Conservation (phyloP, 345 rosid species). For the Populus deltoides region DNA sequence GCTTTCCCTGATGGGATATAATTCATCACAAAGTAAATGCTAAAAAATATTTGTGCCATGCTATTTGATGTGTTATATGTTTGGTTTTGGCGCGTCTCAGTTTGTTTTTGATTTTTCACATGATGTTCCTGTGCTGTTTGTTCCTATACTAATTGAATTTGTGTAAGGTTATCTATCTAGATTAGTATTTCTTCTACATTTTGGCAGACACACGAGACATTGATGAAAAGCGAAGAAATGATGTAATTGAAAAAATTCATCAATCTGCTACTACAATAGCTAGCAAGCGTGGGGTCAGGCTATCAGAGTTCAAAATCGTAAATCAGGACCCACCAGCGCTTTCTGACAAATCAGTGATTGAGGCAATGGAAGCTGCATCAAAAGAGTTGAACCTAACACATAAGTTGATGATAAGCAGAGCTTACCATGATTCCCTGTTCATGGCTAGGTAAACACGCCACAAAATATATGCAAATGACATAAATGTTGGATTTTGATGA, state of each 20-base stretch:
- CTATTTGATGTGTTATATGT: neutral
- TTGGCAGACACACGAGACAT: constrained; percentile 79
- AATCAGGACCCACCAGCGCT: constrained; percentile 96
- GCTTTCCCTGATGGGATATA: neutral
- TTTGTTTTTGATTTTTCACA: neutral
- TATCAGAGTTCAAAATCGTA: constrained; percentile 74
- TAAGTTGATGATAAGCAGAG: constrained; percentile 90
- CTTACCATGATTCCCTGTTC: constrained; percentile 92
- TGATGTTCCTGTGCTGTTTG: too few species aligned
- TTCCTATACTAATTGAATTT: too few species aligned
- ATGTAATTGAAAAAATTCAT: constrained; percentile 66
- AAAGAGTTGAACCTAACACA: constrained; percentile 66
- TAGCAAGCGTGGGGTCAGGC: constrained; percentile 51
- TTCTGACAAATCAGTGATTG: constrained; percentile 58
- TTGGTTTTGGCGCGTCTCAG: neutral
- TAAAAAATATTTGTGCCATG: neutral
- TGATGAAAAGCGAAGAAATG: constrained; percentile 75
- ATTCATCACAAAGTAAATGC: neutral
- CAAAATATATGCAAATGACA: neutral
- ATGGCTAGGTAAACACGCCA: constrained; percentile 72
- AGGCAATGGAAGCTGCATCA: constrained; percentile 67
- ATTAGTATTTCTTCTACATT: neutral
- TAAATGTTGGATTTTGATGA: neutral
- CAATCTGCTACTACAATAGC: constrained; percentile 70
- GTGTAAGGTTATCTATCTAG: too few species aligned